These are phyloP conservation scores for Xenoacremonium recifei DNA, from an alignment of 2,329 filamentous ascomycete species.

Conservation along the genomic window DNA sequence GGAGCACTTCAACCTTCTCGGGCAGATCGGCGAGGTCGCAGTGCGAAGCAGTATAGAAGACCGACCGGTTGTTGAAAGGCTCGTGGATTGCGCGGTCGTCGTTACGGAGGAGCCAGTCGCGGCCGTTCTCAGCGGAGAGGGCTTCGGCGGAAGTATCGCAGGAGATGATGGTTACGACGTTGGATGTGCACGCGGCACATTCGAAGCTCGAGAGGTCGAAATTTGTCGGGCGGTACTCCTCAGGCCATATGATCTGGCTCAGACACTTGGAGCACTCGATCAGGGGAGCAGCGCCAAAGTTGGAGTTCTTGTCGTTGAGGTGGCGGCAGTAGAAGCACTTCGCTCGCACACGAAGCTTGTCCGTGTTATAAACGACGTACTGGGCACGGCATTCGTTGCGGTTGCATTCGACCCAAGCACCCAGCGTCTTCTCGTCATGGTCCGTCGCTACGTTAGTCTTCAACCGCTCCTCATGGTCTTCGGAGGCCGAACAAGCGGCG, in stretches of 20 bases:
- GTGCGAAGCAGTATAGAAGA: constrained; percentile 37
- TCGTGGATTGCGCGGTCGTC: constrained; percentile 30
- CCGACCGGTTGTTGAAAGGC: constrained; percentile 38
- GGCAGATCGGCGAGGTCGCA: constrained; percentile 33
- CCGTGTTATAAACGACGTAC: constrained; percentile 48
- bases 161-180: constrained; percentile 34
- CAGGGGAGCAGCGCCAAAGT: constrained; percentile 31
- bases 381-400: constrained; percentile 43
- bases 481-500: constrained; percentile 10
- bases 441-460: constrained; percentile 29
- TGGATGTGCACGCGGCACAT: constrained; percentile 40
- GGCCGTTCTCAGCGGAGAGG: constrained; percentile 40
- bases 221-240: constrained; percentile 37
- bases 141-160: constrained; percentile 35
- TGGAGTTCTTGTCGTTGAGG: constrained; percentile 5
- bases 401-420: constrained; percentile 48
- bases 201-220: constrained; percentile 32
- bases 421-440: constrained; percentile 30
- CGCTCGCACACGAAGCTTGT: constrained; percentile 39
- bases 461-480: constrained; percentile 22
- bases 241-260: constrained; percentile 47
- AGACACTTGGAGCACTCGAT: constrained; percentile 45
- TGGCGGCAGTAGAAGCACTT: constrained; percentile 51
- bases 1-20: constrained; percentile 36
- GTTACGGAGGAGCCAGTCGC: constrained; percentile 44